These are phyloP conservation scores for Psilocybe cubensis DNA, from an alignment of 768 basidiomycete species.

Conservation along the genomic window DNA sequence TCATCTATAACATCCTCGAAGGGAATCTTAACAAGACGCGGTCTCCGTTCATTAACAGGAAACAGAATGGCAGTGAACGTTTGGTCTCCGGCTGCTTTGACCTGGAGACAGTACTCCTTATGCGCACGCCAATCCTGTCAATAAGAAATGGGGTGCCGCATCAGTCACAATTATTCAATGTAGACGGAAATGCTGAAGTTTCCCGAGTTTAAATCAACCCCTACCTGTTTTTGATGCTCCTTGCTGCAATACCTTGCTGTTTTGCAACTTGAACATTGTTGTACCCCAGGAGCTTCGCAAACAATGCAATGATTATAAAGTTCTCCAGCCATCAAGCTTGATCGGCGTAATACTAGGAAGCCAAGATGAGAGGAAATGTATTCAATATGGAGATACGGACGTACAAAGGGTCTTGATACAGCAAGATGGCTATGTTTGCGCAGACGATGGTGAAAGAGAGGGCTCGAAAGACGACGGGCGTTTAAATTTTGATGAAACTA, in stretches of 20 bases:
- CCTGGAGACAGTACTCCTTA: conserved; percentile 5
- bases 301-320: too few species aligned
- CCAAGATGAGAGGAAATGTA: too few species aligned
- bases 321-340: too few species aligned
- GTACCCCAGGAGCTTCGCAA: not conserved
- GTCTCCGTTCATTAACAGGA: conserved; percentile 1
- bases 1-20: not conserved
- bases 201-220: not conserved
- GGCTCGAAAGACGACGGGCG: too few species aligned
- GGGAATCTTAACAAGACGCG: conserved; percentile 6
- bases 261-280: conserved; percentile 6
- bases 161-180: not conserved
- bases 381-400: too few species aligned
- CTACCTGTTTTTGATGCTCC: conserved; percentile 7
- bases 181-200: not conserved
- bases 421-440: too few species aligned
- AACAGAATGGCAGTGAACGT: conserved; percentile 8
- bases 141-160: not conserved
- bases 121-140: conserved; percentile 7
- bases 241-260: conserved; percentile 2
- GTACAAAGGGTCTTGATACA: too few species aligned
- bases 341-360: too few species aligned
- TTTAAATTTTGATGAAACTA: too few species aligned
- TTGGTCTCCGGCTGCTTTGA: not conserved
- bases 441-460: too few species aligned